These are phyloP conservation scores for Puccinia hordei DNA, from an alignment of 1,284 basidiomycete genomes.

Conservation along the genomic window DNA sequence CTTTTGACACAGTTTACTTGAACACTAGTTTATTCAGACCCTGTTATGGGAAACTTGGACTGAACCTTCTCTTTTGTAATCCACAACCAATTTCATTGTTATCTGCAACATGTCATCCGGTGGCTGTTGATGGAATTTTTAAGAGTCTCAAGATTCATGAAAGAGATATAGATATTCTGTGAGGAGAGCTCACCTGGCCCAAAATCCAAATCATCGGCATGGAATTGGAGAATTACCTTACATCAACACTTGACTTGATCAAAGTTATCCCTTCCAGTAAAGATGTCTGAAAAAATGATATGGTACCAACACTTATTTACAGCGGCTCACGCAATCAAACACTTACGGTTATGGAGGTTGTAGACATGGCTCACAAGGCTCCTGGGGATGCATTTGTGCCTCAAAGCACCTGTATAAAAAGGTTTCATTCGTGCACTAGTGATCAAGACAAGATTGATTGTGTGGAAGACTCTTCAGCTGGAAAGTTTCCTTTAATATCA, in stretches of 20 bases:
- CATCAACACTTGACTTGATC: background rate
- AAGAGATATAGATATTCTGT: background rate
- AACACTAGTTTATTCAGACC: background rate
- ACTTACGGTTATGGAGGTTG: conserved; percentile 2
- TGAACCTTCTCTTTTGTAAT: background rate
- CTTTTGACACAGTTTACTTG: background rate
- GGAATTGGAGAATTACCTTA: background rate
- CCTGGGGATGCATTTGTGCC: background rate
- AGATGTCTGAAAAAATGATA: background rate
- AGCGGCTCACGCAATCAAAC: conserved; percentile 1
- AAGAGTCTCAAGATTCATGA: background rate
- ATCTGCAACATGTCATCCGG: conserved; percentile 2
- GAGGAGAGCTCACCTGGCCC: background rate
- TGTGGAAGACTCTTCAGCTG: background rate
- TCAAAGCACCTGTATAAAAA: background rate
- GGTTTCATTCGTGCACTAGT: conserved; percentile 11
- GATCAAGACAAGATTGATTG: conserved; percentile 2
- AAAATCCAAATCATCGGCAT: conserved; percentile 6
- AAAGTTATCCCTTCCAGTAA: background rate
- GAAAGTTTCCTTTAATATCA: background rate
- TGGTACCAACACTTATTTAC: conserved; percentile 6
- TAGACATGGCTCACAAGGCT: background rate
- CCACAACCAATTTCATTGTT: background rate
- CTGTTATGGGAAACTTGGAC: conserved; percentile 1
- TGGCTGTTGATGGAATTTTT: conserved; percentile 2